Percentiles rank a stretch among this genome's conserved stretches.
Conservation (phyloP, 2,329 filamentous ascomycete species). For the Aureobasidium sp. region DNA sequence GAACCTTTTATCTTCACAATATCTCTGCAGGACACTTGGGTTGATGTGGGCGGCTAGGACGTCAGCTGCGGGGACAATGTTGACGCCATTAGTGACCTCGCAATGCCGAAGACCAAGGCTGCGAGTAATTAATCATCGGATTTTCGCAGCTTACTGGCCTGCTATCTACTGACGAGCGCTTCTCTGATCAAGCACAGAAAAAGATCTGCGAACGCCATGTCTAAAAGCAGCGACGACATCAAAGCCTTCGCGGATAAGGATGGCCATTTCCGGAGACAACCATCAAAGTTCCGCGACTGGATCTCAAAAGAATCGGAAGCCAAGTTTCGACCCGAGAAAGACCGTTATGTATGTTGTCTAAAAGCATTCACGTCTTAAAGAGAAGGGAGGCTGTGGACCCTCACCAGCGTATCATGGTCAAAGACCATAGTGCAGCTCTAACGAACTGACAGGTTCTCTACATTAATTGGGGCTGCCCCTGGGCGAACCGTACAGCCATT, state of each 20-base stretch:
- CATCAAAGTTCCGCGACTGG: constrained; percentile 49
- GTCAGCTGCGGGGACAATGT: not conserved
- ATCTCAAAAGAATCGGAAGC: constrained; percentile 48
- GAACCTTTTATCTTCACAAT: not conserved
- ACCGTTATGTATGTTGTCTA: constrained; percentile 44
- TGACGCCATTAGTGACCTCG: constrained; percentile 1
- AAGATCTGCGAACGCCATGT: not conserved
- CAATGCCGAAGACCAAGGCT: not conserved
- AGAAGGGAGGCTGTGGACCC: not conserved
- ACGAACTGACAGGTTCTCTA: constrained; percentile 40
- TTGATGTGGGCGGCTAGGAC: not conserved
- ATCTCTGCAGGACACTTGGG: not conserved
- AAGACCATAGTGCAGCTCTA: not conserved
- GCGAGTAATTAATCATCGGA: not conserved
- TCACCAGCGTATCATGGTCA: not conserved
- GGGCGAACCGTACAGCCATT: constrained; percentile 50
- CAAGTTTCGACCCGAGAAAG: constrained; percentile 51
- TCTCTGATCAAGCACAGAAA: not conserved
- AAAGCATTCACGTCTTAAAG: too few species aligned
- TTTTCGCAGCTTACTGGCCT: not conserved
- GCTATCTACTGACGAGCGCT: not conserved
- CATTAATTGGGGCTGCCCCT: constrained; percentile 55
- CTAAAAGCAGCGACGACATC: not conserved
- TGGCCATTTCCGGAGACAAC: constrained; percentile 48
- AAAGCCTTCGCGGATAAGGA: constrained; percentile 32